phyloP scores from a whole-genome alignment of 2,329 filamentous ascomycete genomes.

The Geosmithia putterillii region DNA sequence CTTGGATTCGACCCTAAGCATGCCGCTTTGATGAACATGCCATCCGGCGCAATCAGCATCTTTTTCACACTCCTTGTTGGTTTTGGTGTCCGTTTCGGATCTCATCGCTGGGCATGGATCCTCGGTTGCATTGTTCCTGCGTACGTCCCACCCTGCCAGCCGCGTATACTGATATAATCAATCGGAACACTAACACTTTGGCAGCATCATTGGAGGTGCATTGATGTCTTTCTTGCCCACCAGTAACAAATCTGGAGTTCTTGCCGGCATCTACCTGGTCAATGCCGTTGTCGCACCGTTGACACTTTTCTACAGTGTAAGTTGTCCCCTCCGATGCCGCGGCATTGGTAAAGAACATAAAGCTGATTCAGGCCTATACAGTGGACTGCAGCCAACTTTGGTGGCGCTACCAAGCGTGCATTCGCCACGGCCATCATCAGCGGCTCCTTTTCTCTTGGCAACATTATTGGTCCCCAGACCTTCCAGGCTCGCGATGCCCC shows the following conservation, averaged over 20 bases:
- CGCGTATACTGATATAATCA: neutral
- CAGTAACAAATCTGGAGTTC: constrained; percentile 29
- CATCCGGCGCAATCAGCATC: constrained; percentile 38
- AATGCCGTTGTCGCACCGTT: constrained; percentile 34
- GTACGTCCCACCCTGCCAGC: constrained; percentile 14
- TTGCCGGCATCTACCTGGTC: constrained; percentile 37
- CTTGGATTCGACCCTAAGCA: constrained; percentile 30
- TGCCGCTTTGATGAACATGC: constrained; percentile 41
- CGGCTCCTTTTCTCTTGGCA: constrained; percentile 38
- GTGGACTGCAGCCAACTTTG: constrained; percentile 38
- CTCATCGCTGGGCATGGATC: constrained; percentile 37
- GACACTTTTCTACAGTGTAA: constrained; percentile 30
- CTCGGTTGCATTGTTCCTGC: constrained; percentile 34
- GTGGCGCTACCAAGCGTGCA: constrained; percentile 38
- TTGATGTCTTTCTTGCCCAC: constrained; percentile 39
- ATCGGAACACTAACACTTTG: neutral
- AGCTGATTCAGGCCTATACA: constrained; percentile 5
- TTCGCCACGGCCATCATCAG: constrained; percentile 35
- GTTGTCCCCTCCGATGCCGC: constrained; percentile 4
- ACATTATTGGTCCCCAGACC: constrained; percentile 44
- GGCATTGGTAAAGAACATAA: neutral
- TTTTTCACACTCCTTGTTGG: constrained; percentile 36
- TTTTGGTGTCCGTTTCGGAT: constrained; percentile 30
- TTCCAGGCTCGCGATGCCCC: constrained; percentile 40
- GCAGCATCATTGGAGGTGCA: constrained; percentile 32